A percentile compares a stretch with the other conserved stretches of the same genome.
phyloP scores from a whole-genome alignment of 148 eudicot genomes.

The Mesembryanthemum crystallinum region DNA sequence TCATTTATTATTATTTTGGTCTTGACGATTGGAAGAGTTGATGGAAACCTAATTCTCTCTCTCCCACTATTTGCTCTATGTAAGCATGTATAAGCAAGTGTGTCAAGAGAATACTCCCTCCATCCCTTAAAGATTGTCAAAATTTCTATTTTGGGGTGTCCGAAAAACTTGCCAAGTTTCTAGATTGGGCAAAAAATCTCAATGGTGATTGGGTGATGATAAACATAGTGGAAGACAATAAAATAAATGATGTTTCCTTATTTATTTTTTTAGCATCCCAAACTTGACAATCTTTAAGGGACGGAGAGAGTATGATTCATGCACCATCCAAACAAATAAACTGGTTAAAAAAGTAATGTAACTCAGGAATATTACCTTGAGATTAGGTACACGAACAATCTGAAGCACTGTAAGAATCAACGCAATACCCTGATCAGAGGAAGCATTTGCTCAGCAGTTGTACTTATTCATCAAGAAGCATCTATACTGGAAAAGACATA shows the following conservation, averaged over 20 bases:
- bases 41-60: not conserved
- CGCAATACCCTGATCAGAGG: constrained; percentile 77
- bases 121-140: too few species aligned
- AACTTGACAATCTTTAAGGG: too few species aligned
- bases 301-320: not conserved
- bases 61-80: not conserved
- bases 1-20: not conserved
- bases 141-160: too few species aligned
- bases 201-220: too few species aligned
- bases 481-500: constrained; percentile 6
- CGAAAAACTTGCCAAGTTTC: too few species aligned
- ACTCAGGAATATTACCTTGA: constrained; percentile 54
- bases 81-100: not conserved
- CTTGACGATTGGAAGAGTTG: not conserved
- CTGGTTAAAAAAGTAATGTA: not conserved
- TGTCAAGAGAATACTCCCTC: too few species aligned
- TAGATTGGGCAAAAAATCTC: too few species aligned
- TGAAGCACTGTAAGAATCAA: constrained; percentile 96
- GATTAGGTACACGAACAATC: constrained; percentile 92
- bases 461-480: constrained; percentile 12
- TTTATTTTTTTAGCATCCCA: too few species aligned
- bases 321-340: not conserved
- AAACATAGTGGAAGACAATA: too few species aligned
- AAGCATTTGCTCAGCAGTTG: constrained; percentile 20
- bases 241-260: too few species aligned